Evolutionary conservation across 257 asterid species (phyloP).

Genomic region (Craterostigma plantagineum): DNA sequence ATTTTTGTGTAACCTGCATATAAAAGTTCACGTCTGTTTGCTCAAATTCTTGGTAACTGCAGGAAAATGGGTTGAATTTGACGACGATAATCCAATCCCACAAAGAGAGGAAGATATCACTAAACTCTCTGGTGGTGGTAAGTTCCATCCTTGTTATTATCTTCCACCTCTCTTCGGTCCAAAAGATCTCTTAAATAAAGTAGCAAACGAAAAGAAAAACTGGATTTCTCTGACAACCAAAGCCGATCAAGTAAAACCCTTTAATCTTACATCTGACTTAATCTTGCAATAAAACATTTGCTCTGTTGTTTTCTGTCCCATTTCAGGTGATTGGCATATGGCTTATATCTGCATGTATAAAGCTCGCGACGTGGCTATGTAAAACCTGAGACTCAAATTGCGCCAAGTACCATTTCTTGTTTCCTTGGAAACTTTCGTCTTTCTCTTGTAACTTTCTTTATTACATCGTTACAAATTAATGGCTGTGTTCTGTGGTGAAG

Average conservation of each 20-base stretch:
- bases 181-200: not conserved
- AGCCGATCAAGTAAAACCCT: too few species aligned
- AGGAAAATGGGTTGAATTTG: slow-evolving; percentile 95
- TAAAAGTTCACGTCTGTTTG: slow-evolving; percentile 6
- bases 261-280: not conserved
- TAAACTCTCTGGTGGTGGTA: slow-evolving; percentile 95
- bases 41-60: slow-evolving; percentile 6
- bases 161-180: not conserved
- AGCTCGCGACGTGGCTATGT: not conserved
- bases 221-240: too few species aligned
- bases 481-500: too few species aligned
- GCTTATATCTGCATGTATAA: slow-evolving; percentile 7
- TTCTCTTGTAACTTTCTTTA: too few species aligned
- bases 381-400: too few species aligned
- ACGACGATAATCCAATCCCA: slow-evolving; percentile 73
- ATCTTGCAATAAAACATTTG: not conserved
- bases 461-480: too few species aligned
- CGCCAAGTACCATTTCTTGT: too few species aligned
- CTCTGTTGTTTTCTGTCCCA: slow-evolving; percentile 5
- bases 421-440: too few species aligned
- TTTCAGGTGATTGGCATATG: slow-evolving; percentile 6
- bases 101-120: slow-evolving; percentile 92
- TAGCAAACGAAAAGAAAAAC: too few species aligned
- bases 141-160: slow-evolving; percentile 7
- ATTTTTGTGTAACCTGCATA: not conserved